Conservation (phyloP, 805 yeast genomes). For the Candida fluviatilis region DNA sequence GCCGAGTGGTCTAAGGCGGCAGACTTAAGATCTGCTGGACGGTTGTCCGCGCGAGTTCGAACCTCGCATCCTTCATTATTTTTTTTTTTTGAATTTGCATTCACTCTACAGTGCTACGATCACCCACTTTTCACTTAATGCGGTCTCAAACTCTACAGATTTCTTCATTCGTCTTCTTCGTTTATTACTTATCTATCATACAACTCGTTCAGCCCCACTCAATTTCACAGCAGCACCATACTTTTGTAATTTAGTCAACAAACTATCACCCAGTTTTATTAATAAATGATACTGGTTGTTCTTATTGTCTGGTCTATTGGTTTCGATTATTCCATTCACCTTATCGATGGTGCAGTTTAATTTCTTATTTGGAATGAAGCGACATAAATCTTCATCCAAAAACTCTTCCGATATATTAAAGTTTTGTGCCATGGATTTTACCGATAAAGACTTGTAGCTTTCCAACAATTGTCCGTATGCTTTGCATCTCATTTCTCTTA, state of each 20-base stretch:
- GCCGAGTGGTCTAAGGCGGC: conserved; percentile 53
- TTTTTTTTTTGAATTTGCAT: conserved; percentile 13
- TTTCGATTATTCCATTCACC: conserved; percentile 91
- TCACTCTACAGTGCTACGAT: not conserved
- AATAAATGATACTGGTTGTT: conserved; percentile 87
- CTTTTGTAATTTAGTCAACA: conserved; percentile 91
- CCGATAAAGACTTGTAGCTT: conserved; percentile 84
- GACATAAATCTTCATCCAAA: conserved; percentile 81
- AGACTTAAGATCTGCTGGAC: conserved; percentile 49
- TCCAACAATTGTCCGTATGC: conserved; percentile 93
- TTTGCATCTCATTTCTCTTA: conserved; percentile 91
- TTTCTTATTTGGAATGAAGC: conserved; percentile 88
- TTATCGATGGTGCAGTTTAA: conserved; percentile 93
- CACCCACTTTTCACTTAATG: too few species aligned
- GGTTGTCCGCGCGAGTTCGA: conserved; percentile 51
- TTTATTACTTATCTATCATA: conserved; percentile 2
- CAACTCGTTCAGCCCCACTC: conserved; percentile 80
- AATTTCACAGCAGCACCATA: conserved; percentile 96
- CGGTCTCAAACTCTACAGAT: too few species aligned
- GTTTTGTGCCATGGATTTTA: conserved; percentile 90
- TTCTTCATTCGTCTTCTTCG: not conserved
- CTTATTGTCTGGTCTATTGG: conserved; percentile 94
- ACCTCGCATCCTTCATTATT: conserved; percentile 48
- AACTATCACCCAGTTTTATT: conserved; percentile 87
- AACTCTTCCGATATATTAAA: conserved; percentile 88